A percentile compares a stretch with the other conserved stretches of the same genome.
Conservation (phyloP, 2,329 filamentous ascomycete species). For the Bisporella sp. region DNA sequence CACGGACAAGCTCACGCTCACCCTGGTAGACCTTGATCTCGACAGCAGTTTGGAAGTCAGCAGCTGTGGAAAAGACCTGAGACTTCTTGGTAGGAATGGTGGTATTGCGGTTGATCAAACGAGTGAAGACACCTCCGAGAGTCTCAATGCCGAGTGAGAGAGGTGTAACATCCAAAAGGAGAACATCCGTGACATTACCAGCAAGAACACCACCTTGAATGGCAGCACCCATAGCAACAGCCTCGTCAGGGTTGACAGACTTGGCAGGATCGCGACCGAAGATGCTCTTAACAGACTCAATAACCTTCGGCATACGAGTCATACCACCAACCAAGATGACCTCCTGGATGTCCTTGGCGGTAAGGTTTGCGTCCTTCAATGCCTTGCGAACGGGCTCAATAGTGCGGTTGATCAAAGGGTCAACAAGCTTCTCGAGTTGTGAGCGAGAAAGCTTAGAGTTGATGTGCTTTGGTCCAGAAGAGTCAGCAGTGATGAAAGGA, state of each 20-base stretch:
- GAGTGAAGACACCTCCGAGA: slow-evolving; percentile 94
- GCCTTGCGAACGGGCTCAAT: slow-evolving; percentile 94
- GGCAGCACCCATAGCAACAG: slow-evolving; percentile 93
- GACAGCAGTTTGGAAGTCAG: slow-evolving; percentile 96
- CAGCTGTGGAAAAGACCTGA: slow-evolving; percentile 93
- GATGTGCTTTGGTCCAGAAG: slow-evolving; percentile 96
- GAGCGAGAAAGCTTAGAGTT: slow-evolving; percentile 89
- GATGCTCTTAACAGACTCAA: slow-evolving; percentile 91
- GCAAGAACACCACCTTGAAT: slow-evolving; percentile 96
- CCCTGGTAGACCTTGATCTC: slow-evolving; percentile 99
- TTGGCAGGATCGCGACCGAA: slow-evolving; percentile 96
- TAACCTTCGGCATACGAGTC: slow-evolving; percentile 99
- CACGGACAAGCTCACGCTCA: slow-evolving; percentile 96
- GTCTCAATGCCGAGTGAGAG: slow-evolving; percentile 98
- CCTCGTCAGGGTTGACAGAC: slow-evolving; percentile 97
- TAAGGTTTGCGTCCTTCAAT: slow-evolving; percentile 86
- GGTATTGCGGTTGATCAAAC: slow-evolving; percentile 97
- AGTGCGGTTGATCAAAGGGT: slow-evolving; percentile 79
- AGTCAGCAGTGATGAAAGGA: slow-evolving; percentile 95
- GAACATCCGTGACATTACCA: slow-evolving; percentile 92
- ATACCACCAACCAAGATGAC: slow-evolving; percentile 98
- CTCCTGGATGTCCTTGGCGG: slow-evolving; percentile 92
- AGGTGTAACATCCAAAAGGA: slow-evolving; percentile 92
- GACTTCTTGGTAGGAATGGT: slow-evolving; percentile 99
- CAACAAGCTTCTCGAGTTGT: slow-evolving; percentile 89